Evolutionary conservation across 352 stramenopile species (phyloP), one percentile per base, ranked within the genome.

Genomic region (Thalassiosira allenii): DNA sequence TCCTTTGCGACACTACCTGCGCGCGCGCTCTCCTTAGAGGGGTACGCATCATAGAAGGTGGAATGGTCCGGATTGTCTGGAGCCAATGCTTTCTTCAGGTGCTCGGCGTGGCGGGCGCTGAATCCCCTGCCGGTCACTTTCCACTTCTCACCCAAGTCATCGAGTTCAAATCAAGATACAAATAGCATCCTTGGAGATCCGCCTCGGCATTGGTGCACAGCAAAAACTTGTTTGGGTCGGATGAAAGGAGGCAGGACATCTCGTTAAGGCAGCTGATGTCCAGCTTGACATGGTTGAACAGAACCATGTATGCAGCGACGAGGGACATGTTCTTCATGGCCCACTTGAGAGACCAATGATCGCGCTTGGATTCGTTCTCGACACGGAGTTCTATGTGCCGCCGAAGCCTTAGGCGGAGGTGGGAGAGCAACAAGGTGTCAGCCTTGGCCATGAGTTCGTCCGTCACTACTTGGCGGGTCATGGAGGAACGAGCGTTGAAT

Each of bases 261-360:
- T 49, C 33, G 33, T 67, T 56, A 29, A 76, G 29, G 58, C 41
- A 76, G 12, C 25, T 34, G 22, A 82, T 64, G 33, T 82, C 64
- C 23, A 41, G 8, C n/a, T 61, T 71, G 3, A 72, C n/a, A 54
- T 82, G 74, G 43, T 65, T 52, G n/a, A 53, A 12, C 32, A 68
- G 4, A 25, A 83, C 61, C 74, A 83, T 78, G 33, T 66, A 83
- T 17, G 58, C 65, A 34, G 65, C 64, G 44, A 82, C 64, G 11
- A 77, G 22, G 6, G 57, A 20, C 3, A 82, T 33, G 66, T 82
- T 82, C 9, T 72, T 75, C 2, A n/a, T 20, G 4, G 57, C 65
- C 57, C 57, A 62, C 23, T 27, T 14, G 20, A 66, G 37, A 33
- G 23, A 69, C 44, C 33, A 66, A 32, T 82, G 44, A 0, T 25